phyloP scores from a whole-genome alignment of 805 yeast species.

The Saccharomyces paradoxus region DNA sequence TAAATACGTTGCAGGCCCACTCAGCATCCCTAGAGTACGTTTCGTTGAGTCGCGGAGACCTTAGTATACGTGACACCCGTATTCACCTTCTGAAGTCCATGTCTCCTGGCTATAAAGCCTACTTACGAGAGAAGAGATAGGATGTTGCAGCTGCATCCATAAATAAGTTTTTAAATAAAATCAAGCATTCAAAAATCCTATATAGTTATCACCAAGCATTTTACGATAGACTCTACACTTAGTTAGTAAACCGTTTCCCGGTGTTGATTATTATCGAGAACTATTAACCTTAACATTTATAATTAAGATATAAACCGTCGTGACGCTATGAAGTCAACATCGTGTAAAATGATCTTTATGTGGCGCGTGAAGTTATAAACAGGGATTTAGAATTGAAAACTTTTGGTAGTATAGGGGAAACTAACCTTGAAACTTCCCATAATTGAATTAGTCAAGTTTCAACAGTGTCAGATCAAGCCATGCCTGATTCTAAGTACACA shows the following conservation, averaged over 20 bases:
- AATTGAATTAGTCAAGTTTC: neutral
- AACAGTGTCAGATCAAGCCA: neutral
- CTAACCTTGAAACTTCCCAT: neutral
- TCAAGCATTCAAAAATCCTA: neutral
- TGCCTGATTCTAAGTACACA: slow-evolving; percentile 17
- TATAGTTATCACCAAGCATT: neutral
- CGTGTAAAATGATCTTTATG: neutral
- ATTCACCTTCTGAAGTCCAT: neutral
- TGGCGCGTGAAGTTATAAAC: neutral
- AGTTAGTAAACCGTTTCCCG: neutral
- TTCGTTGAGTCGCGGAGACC: slow-evolving; percentile 17
- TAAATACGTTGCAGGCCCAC: slow-evolving; percentile 23
- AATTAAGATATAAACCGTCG: neutral
- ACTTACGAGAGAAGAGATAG: neutral
- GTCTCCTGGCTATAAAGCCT: neutral
- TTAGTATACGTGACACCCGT: slow-evolving; percentile 13
- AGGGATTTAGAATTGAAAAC: neutral
- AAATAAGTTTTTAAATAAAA: neutral
- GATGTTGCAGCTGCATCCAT: neutral
- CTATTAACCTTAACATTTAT: neutral
- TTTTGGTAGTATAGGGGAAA: slow-evolving; percentile 1
- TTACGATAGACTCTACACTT: neutral
- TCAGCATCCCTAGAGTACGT: slow-evolving; percentile 26
- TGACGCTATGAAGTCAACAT: neutral
- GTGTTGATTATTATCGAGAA: neutral